A percentile compares a stretch with the other conserved stretches of the same genome.
phyloP scores from a whole-genome alignment of 129 eudicot species.

The Chrysanthemum makinoi region DNA sequence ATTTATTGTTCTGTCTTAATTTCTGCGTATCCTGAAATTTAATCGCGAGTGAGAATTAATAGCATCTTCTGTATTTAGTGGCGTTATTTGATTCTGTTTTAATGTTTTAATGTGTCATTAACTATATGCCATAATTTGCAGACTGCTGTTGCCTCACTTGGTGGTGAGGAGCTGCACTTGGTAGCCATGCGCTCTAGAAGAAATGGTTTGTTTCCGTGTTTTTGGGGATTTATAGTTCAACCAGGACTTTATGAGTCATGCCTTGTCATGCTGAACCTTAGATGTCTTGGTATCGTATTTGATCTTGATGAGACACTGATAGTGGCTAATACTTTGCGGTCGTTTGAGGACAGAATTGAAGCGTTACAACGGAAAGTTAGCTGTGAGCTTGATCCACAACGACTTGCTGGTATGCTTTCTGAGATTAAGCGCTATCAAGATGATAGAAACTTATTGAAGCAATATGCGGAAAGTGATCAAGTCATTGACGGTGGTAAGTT shows the following conservation, averaged over 20 bases:
- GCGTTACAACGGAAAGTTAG: constrained; percentile 67
- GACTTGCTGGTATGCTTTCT: constrained; percentile 70
- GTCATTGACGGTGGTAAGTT: constrained; percentile 83
- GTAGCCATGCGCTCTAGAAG: constrained; percentile 89
- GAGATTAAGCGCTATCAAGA: constrained; percentile 90
- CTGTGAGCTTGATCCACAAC: constrained; percentile 81
- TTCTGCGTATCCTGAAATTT: constrained; percentile 7
- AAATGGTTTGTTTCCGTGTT: constrained; percentile 58
- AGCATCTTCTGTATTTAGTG: background rate
- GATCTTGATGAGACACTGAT: constrained; percentile 97
- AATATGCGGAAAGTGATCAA: constrained; percentile 91
- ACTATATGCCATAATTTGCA: constrained; percentile 32
- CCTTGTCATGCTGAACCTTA: constrained; percentile 81
- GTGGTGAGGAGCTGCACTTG: constrained; percentile 75
- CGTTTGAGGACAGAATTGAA: constrained; percentile 94
- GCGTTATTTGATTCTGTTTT: background rate
- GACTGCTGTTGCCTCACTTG: constrained; percentile 82
- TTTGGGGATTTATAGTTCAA: constrained; percentile 80
- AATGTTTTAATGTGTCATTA: constrained; percentile 7
- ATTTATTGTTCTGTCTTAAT: constrained; percentile 14
- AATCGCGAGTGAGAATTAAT: background rate
- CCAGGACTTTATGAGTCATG: constrained; percentile 77
- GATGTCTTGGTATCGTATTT: constrained; percentile 97
- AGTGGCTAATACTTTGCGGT: constrained; percentile 93
- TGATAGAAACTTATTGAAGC: constrained; percentile 77